A percentile compares a stretch with the other conserved stretches of the same genome.
Evolutionary conservation across 2,329 filamentous ascomycete genomes (phyloP).

Genomic region (Pyrenophora teres): DNA sequence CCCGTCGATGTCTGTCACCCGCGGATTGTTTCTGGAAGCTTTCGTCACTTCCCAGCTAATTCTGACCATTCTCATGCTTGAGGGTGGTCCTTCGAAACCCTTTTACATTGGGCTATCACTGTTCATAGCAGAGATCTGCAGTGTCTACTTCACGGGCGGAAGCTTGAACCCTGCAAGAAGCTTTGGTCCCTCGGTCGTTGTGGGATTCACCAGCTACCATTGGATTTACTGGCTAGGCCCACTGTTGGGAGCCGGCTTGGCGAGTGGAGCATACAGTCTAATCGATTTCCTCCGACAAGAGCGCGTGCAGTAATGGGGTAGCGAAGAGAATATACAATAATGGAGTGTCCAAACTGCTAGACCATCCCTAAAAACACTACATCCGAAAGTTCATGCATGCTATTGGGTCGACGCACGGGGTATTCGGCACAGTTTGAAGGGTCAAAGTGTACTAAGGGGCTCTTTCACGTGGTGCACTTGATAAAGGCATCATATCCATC

Average conservation of each 20-base stretch:
- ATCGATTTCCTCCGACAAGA: slow-evolving; percentile 35
- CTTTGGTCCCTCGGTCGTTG: slow-evolving; percentile 53
- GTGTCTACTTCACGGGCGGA: slow-evolving; percentile 54
- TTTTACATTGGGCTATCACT: slow-evolving; percentile 72
- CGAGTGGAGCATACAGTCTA: slow-evolving; percentile 54
- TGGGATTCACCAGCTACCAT: slow-evolving; percentile 46
- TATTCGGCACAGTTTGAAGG: too few species aligned
- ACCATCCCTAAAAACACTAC: too few species aligned
- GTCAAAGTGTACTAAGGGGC: too few species aligned
- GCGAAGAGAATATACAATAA: background rate
- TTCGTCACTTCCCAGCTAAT: slow-evolving; percentile 44
- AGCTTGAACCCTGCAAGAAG: slow-evolving; percentile 54
- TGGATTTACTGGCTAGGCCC: slow-evolving; percentile 52
- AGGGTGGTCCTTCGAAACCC: slow-evolving; percentile 66
- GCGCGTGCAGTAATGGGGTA: background rate
- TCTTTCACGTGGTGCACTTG: too few species aligned
- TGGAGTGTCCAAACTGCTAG: background rate
- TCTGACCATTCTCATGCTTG: slow-evolving; percentile 59
- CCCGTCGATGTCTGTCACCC: slow-evolving; percentile 27
- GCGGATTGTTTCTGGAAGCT: slow-evolving; percentile 36
- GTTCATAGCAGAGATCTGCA: slow-evolving; percentile 62
- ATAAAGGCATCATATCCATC: too few species aligned
- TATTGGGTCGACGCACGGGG: too few species aligned
- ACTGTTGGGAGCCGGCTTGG: slow-evolving; percentile 48
- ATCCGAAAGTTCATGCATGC: too few species aligned